Percentiles rank a stretch among this genome's conserved stretches.
These are phyloP conservation scores for Teratosphaeria destructans DNA, from an alignment of 2,329 filamentous ascomycete species.

Conservation along the genomic window DNA sequence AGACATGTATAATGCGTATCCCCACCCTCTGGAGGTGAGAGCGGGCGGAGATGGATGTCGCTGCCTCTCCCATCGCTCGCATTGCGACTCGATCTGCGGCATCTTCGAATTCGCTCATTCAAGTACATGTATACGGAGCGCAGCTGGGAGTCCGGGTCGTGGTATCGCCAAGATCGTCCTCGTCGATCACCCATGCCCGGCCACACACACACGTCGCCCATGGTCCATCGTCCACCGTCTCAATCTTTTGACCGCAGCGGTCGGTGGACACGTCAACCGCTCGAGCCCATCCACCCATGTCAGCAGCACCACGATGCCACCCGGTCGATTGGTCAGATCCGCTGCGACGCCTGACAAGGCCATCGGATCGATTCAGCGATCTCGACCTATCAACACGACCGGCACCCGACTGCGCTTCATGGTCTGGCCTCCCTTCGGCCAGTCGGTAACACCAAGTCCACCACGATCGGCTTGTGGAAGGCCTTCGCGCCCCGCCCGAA, in stretches of 20 bases:
- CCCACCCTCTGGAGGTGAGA: too few relatives aligned
- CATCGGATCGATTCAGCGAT: too few relatives aligned
- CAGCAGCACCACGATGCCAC: not conserved
- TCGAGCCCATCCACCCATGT: too few relatives aligned
- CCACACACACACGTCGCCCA: not conserved
- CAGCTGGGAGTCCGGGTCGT: too few relatives aligned
- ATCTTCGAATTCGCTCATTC: too few relatives aligned
- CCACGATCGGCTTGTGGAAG: slow-evolving; percentile 72
- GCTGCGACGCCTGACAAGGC: too few relatives aligned
- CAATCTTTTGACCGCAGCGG: not conserved
- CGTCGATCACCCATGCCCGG: not conserved
- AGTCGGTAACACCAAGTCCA: slow-evolving; percentile 47
- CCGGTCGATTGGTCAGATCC: too few relatives aligned
- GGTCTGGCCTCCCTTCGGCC: not conserved
- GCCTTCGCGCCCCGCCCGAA: slow-evolving; percentile 44
- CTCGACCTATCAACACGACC: not conserved
- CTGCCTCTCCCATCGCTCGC: too few relatives aligned
- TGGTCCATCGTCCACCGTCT: not conserved
- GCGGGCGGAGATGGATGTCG: too few relatives aligned
- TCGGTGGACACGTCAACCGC: too few relatives aligned
- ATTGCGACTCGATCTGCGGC: too few relatives aligned
- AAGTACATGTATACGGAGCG: too few relatives aligned
- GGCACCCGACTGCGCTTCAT: not conserved
- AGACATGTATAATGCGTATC: not conserved
- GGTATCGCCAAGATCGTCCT: not conserved